A percentile compares a stretch with the other conserved stretches of the same genome.
These are phyloP conservation scores for Phytophthora hybrid DNA, from an alignment of 352 stramenopile species.

Conservation along the genomic window DNA sequence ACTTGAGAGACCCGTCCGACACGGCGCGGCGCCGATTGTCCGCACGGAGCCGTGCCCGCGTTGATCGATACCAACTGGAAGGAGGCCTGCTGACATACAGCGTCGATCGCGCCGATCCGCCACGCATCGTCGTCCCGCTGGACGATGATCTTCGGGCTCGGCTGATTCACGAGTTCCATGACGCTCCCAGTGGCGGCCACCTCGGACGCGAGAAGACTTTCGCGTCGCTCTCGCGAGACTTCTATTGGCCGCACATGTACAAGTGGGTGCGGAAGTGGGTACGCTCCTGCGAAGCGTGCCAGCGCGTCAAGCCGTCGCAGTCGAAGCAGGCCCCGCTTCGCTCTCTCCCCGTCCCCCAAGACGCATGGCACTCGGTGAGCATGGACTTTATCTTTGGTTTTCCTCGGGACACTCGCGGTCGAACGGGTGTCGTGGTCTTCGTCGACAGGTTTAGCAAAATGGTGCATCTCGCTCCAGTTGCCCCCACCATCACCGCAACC, in stretches of 20 bases:
- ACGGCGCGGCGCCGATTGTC: too few relatives aligned
- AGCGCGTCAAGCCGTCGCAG: constrained; percentile 26
- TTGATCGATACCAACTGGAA: constrained; percentile 13
- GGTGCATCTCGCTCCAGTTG: not conserved
- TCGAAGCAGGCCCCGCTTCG: not conserved
- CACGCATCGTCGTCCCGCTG: too few relatives aligned
- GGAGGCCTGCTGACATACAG: not conserved
- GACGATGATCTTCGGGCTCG: not conserved
- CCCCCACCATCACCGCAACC: not conserved
- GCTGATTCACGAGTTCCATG: constrained; percentile 25
- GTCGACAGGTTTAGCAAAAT: not conserved
- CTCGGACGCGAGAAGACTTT: constrained; percentile 36
- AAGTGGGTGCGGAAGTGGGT: constrained; percentile 30
- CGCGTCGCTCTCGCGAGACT: constrained; percentile 8
- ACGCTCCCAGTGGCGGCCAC: not conserved
- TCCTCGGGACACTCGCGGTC: too few relatives aligned
- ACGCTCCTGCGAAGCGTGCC: constrained; percentile 9
- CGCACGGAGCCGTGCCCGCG: too few relatives aligned
- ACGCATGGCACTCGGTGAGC: too few relatives aligned
- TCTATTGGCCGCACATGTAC: constrained; percentile 37
- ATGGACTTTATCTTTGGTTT: not conserved
- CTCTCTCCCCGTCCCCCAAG: not conserved
- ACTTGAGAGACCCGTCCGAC: too few relatives aligned
- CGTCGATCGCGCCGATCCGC: not conserved
- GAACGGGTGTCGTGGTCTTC: not conserved